Base-by-base conservation (phyloP, 352 stramenopile species). In the Globisporangium recalcitrans region DNA sequence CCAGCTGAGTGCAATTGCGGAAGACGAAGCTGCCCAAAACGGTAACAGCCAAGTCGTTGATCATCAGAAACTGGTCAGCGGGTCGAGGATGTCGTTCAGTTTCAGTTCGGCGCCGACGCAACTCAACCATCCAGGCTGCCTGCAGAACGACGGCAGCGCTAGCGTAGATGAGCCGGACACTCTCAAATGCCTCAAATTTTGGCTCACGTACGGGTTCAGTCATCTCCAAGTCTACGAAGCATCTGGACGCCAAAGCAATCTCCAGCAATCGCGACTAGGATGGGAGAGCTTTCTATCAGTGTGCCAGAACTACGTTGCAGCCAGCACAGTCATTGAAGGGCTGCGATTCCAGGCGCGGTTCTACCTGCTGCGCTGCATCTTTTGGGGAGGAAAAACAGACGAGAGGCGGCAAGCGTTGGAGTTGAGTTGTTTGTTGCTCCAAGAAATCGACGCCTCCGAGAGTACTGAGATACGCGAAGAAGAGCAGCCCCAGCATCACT, bases 221-320 rank as follows among this genome's bases (percentile, higher is more conserved):
- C 78, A 88, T 38, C 84, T 77, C 14, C 64, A 72, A 13, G 65
- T 74, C 9, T 90, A 78, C 49, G 75, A 90, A 47, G 74, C 73
- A 1, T 75, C 71, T 21, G 81, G 81, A 0, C 63, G 79, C n/a
- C 24, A 52, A 8, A 52, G 75, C 9, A 84, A 82, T 49, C 66
- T 88, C 16, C 57, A 62, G 6, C 75, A 75, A 29, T 72, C 81
- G 24, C 65, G 64, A 6, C 40, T 71, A 11, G 78, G 78, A 1
- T 88, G 73, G 46, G 65, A 86, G 54, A 75, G 61, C 11, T 86
- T 73, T 31, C 44, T 86, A 6, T 2, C 7, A 13, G 31, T 52
- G 2, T 58, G 53, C 32, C 48, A 38, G 0, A 31, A 26, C 6
- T 51, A 44, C 11, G 51, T 47, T 8, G 52, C 31, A 42, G 46